Evolutionary conservation across 768 basidiomycete species (phyloP).

Genomic region (Mycena epipterygia): DNA sequence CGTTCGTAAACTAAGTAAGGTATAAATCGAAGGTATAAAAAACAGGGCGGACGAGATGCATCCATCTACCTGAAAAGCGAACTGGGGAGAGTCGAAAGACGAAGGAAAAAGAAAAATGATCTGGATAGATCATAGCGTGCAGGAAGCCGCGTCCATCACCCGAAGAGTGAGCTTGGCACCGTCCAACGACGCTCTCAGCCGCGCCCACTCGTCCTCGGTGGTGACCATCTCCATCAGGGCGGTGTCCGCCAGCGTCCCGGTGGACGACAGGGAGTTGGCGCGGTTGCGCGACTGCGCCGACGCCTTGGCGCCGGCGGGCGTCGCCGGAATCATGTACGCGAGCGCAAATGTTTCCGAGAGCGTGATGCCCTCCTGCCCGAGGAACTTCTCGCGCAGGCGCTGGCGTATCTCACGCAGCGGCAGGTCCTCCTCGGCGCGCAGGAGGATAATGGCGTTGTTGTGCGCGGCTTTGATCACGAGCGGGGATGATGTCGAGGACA

Average conservation of each 20-base stretch:
- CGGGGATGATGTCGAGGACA: constrained; percentile 13
- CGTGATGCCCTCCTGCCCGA: constrained; percentile 68
- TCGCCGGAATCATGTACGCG: constrained; percentile 60
- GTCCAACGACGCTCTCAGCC: constrained; percentile 57
- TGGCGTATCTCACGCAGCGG: constrained; percentile 67
- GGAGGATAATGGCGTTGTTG: constrained; percentile 71
- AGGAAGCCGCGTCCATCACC: constrained; percentile 57
- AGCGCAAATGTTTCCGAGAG: constrained; percentile 70
- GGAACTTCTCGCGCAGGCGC: constrained; percentile 76
- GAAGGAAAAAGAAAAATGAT: neutral
- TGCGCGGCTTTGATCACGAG: constrained; percentile 77
- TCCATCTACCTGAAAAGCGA: constrained; percentile 22
- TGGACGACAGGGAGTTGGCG: constrained; percentile 52
- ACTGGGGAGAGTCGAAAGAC: neutral
- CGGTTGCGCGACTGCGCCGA: constrained; percentile 44
- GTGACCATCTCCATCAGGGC: constrained; percentile 60
- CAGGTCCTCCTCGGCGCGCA: constrained; percentile 65
- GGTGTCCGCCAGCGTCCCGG: constrained; percentile 39
- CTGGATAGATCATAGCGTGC: neutral
- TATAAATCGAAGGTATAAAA: constrained; percentile 27
- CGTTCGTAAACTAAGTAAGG: neutral
- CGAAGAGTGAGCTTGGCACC: constrained; percentile 70
- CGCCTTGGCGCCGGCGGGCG: constrained; percentile 25
- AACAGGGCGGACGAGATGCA: constrained; percentile 2
- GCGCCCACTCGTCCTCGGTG: constrained; percentile 73